Evolutionary conservation across 345 rosid species (phyloP).

Genomic region (Arabis alpina): DNA sequence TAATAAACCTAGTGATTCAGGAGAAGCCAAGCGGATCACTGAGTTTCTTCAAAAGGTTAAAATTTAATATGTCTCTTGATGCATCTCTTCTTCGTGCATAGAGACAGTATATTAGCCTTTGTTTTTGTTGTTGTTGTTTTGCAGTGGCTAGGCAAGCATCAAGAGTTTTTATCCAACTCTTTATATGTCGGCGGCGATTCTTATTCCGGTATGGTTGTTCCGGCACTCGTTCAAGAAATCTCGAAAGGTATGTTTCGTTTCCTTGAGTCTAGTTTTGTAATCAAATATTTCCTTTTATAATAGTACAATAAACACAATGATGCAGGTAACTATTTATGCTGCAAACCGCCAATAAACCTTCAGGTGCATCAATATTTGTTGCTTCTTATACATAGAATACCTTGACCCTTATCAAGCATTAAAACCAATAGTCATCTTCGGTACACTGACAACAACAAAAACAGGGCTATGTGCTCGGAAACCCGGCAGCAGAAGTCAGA

Average conservation of each 20-base stretch:
- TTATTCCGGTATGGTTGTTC: slow-evolving; percentile 60
- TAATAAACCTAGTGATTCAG: slow-evolving; percentile 51
- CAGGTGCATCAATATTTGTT: slow-evolving; percentile 48
- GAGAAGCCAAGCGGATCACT: slow-evolving; percentile 46
- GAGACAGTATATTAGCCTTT: neutral
- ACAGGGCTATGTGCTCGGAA: slow-evolving; percentile 76
- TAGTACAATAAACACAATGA: neutral
- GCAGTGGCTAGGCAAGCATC: slow-evolving; percentile 67
- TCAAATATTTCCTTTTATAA: neutral
- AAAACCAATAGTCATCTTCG: neutral
- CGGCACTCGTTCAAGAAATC: slow-evolving; percentile 57
- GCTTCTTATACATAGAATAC: neutral
- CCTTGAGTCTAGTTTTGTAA: neutral
- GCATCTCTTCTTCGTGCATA: neutral
- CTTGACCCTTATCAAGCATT: neutral
- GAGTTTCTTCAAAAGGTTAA: slow-evolving; percentile 60
- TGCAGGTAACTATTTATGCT: slow-evolving; percentile 60
- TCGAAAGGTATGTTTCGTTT: slow-evolving; percentile 26
- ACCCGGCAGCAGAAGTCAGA: slow-evolving; percentile 44
- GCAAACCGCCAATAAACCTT: slow-evolving; percentile 50
- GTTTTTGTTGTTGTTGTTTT: slow-evolving; percentile 3
- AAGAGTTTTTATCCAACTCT: slow-evolving; percentile 56
- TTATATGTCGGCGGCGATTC: slow-evolving; percentile 72
- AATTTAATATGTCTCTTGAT: too few species aligned
- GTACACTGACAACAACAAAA: slow-evolving; percentile 2